phyloP scores from a whole-genome alignment of 768 basidiomycete genomes.

The Hypholoma sublateritium region DNA sequence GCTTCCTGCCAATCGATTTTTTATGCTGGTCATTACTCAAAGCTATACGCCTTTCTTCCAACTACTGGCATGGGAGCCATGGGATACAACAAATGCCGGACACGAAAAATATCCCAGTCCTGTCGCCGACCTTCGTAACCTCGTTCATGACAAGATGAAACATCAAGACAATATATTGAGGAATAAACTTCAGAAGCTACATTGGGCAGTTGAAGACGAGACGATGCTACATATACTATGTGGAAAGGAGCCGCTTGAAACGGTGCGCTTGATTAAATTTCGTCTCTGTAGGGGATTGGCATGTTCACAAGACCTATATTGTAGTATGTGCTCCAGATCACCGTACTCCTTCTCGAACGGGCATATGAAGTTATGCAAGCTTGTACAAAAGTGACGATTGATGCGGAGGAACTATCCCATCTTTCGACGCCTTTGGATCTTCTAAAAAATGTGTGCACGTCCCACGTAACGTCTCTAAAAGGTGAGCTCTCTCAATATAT shows the following conservation, averaged over 20 bases:
- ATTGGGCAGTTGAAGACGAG: slow-evolving; percentile 13
- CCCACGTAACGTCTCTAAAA: slow-evolving; percentile 7
- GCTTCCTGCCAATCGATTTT: slow-evolving; percentile 1
- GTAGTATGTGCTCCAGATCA: slow-evolving; percentile 17
- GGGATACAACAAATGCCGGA: background rate
- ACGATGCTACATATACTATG: slow-evolving; percentile 13
- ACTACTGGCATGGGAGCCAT: slow-evolving; percentile 6
- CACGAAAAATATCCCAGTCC: background rate
- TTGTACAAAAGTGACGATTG: slow-evolving; percentile 9
- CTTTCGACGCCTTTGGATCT: background rate
- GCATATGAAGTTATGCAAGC: slow-evolving; percentile 8
- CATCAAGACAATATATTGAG: slow-evolving; percentile 10
- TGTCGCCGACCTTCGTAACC: slow-evolving; percentile 6
- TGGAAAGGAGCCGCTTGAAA: slow-evolving; percentile 8
- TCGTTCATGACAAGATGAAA: slow-evolving; percentile 14
- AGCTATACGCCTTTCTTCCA: background rate
- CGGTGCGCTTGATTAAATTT: slow-evolving; percentile 4
- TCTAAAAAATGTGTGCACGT: background rate
- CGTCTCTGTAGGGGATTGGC: background rate
- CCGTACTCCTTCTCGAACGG: slow-evolving; percentile 16
- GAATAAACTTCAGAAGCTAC: slow-evolving; percentile 6
- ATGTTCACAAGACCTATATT: background rate
- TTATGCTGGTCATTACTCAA: background rate
- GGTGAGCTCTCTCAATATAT: too few species aligned
- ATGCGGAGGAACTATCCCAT: slow-evolving; percentile 10